Evolutionary conservation across 768 basidiomycete genomes (phyloP).

Genomic region (Fomitopsis pulvina): DNA sequence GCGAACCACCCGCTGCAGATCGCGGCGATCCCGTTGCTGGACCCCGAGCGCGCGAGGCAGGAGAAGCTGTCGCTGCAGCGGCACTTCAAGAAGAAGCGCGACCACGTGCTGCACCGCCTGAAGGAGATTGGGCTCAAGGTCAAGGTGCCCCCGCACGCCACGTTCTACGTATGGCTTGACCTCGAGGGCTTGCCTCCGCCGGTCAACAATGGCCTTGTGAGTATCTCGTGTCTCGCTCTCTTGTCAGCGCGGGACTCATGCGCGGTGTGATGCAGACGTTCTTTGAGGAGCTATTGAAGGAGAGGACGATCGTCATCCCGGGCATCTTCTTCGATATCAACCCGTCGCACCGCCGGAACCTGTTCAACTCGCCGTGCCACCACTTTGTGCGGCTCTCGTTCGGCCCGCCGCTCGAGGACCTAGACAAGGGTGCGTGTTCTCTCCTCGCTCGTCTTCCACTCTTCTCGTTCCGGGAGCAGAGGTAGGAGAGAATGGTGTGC

Average conservation of each 20-base stretch:
- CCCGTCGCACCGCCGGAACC: conserved; percentile 76
- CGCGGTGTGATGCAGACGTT: conserved; percentile 56
- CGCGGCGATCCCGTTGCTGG: conserved; percentile 79
- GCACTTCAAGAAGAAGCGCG: conserved; percentile 88
- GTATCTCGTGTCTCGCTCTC: conserved; percentile 17
- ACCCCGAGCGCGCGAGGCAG: conserved; percentile 54
- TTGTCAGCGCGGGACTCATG: not conserved
- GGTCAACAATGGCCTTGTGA: conserved; percentile 79
- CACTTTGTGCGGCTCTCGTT: conserved; percentile 86
- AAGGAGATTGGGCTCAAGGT: conserved; percentile 74
- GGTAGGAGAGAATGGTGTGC: not conserved
- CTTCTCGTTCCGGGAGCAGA: too few relatives aligned
- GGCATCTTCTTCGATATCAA: conserved; percentile 87
- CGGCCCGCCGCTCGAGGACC: conserved; percentile 72
- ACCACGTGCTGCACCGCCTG: conserved; percentile 82
- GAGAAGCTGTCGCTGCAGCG: conserved; percentile 86
- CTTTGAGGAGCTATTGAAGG: conserved; percentile 91
- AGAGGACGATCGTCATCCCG: conserved; percentile 85
- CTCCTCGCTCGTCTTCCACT: not conserved
- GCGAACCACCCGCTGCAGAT: conserved; percentile 93
- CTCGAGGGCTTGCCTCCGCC: conserved; percentile 74
- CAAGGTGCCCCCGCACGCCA: conserved; percentile 65
- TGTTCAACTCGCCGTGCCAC: conserved; percentile 88
- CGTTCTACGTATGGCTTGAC: conserved; percentile 95
- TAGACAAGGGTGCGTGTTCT: conserved; percentile 56